phyloP scores from a whole-genome alignment of 1,139 yeast species.

The Wickerhamiella pararugosa region DNA sequence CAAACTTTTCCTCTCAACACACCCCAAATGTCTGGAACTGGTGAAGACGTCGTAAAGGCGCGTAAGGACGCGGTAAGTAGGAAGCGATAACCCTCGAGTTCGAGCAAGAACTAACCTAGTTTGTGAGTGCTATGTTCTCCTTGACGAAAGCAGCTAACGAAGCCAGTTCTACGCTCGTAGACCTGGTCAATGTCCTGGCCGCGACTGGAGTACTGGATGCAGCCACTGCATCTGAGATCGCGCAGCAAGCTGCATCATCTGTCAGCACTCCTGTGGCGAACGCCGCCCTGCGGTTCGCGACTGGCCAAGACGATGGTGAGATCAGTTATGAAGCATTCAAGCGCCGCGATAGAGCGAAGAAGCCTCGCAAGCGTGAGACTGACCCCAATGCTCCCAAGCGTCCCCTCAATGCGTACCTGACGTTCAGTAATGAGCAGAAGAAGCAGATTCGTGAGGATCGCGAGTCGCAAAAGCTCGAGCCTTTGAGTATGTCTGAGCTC shows the following conservation, averaged over 20 bases:
- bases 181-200: conserved; percentile 11
- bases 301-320: background rate
- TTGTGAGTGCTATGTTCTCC: conserved; percentile 13
- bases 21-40: too few species aligned
- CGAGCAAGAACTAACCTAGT: conserved; percentile 10
- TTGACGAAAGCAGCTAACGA: conserved; percentile 13
- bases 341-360: background rate
- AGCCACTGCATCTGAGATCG: background rate
- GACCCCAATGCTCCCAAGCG: conserved; percentile 99
- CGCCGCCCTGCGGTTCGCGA: background rate
- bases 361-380: conserved; percentile 6
- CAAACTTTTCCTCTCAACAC: too few species aligned
- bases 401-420: conserved; percentile 93
- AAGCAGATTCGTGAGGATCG: conserved; percentile 11
- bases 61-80: conserved; percentile 15
- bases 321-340: background rate
- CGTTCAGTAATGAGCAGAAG: conserved; percentile 80
- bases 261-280: conserved; percentile 1
- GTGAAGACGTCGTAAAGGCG: conserved; percentile 9
- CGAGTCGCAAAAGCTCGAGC: conserved; percentile 9
- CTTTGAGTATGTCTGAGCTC: conserved; percentile 10
- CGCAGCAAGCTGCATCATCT: background rate
- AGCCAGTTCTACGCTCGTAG: conserved; percentile 14
- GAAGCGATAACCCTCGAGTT: background rate
- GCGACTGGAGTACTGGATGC: conserved; percentile 10